Conservation (phyloP, 2,329 filamentous ascomycete species). For the Dryadomyces sulphureus region DNA sequence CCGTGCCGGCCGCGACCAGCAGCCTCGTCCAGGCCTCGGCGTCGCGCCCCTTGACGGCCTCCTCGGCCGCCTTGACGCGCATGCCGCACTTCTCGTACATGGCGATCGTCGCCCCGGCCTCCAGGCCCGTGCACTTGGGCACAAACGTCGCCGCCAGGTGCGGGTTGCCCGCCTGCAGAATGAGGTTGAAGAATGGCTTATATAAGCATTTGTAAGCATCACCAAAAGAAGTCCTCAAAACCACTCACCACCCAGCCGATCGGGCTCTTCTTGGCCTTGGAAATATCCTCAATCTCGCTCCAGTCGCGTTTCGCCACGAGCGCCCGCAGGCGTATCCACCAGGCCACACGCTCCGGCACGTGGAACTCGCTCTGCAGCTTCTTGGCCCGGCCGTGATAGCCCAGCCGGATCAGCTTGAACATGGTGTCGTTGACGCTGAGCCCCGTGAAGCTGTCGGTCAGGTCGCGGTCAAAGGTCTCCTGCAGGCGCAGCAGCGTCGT, state of each 20-base stretch:
- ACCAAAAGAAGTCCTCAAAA: neutral
- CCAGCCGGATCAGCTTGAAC: slow-evolving; percentile 70
- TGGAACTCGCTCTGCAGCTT: slow-evolving; percentile 89
- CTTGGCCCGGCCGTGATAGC: slow-evolving; percentile 70
- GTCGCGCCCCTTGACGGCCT: slow-evolving; percentile 74
- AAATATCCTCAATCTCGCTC: slow-evolving; percentile 79
- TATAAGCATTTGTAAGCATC: neutral
- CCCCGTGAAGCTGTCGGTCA: slow-evolving; percentile 63
- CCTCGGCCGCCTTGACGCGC: slow-evolving; percentile 77
- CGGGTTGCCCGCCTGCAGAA: slow-evolving; percentile 77
- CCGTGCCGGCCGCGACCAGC: slow-evolving; percentile 56
- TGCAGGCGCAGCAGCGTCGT: slow-evolving; percentile 70
- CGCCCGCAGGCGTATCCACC: slow-evolving; percentile 74
- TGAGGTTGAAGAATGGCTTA: slow-evolving; percentile 85
- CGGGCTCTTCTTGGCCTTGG: slow-evolving; percentile 65
- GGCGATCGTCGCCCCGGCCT: slow-evolving; percentile 54
- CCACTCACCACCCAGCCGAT: slow-evolving; percentile 84
- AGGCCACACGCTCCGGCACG: slow-evolving; percentile 75
- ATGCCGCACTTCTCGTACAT: slow-evolving; percentile 98
- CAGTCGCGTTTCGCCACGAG: slow-evolving; percentile 83
- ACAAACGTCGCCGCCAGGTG: slow-evolving; percentile 74
- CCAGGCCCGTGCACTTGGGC: slow-evolving; percentile 66
- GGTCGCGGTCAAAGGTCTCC: slow-evolving; percentile 71
- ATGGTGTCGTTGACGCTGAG: slow-evolving; percentile 84
- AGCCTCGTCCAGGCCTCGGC: slow-evolving; percentile 58